Conservation (phyloP, 2,329 filamentous ascomycete genomes). For the Chaetothyriales sp. region DNA sequence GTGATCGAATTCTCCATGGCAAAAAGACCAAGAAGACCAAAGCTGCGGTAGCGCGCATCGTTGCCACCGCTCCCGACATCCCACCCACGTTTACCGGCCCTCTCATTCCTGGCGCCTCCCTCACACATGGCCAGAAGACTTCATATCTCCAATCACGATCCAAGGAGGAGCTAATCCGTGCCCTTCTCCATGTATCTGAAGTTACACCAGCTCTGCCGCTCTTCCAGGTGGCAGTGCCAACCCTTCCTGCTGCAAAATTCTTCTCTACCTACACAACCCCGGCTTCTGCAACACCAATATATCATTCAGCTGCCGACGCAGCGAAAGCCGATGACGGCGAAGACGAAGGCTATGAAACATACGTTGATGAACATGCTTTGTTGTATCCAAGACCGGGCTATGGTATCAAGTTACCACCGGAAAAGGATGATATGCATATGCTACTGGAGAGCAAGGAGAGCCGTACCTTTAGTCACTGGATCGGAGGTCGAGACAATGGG, state of each 20-base stretch:
- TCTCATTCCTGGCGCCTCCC: conserved; percentile 10
- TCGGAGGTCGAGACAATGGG: conserved; percentile 2
- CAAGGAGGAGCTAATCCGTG: conserved; percentile 14
- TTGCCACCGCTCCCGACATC: conserved; percentile 5
- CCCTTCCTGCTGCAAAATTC: conserved; percentile 12
- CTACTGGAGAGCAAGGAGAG: conserved; percentile 46
- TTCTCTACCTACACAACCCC: conserved; percentile 15
- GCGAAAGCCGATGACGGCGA: conserved; percentile 13
- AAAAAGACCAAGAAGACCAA: conserved; percentile 13
- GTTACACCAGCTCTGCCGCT: conserved; percentile 17
- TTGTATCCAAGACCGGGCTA: conserved; percentile 48
- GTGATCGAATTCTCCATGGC: conserved; percentile 27
- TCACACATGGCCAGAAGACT: conserved; percentile 9
- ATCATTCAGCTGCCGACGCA: conserved; percentile 1
- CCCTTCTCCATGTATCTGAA: conserved; percentile 16
- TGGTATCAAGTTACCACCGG: conserved; percentile 44
- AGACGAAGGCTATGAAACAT: conserved; percentile 31
- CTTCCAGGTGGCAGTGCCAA: conserved; percentile 10
- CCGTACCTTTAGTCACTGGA: conserved; percentile 42
- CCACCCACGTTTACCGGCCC: conserved; percentile 10
- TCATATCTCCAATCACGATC: conserved; percentile 15
- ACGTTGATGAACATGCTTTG: conserved; percentile 43
- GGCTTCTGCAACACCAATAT: background rate
- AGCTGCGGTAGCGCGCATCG: background rate
- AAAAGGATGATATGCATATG: conserved; percentile 48